Conservation (phyloP, 2,329 filamentous ascomycete genomes). For the Pseudomassariella vexata region DNA sequence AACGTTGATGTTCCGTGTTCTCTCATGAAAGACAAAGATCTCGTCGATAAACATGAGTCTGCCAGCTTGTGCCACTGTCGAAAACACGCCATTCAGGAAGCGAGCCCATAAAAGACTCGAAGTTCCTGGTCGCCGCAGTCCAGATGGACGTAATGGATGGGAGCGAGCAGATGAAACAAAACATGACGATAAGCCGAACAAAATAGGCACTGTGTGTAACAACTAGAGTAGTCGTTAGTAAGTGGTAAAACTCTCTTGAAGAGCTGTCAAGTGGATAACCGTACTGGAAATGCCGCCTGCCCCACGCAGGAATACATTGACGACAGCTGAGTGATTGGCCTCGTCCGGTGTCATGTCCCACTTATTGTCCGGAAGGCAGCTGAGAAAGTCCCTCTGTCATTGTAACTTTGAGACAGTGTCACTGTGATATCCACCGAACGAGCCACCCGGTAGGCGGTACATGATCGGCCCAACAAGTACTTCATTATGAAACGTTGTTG, state of each 20-base stretch:
- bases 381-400: background rate
- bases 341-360: constrained; percentile 42
- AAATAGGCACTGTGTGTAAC: constrained; percentile 35
- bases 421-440: too few relatives aligned
- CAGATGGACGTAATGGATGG: constrained; percentile 34
- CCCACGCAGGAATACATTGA: constrained; percentile 46
- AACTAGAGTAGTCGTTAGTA: constrained; percentile 15
- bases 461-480: too few relatives aligned
- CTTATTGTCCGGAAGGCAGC: constrained; percentile 23
- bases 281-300: constrained; percentile 33
- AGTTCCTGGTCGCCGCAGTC: constrained; percentile 37
- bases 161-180: constrained; percentile 32
- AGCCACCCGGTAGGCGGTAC: too few relatives aligned
- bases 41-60: constrained; percentile 51
- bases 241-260: too few relatives aligned
- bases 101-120: constrained; percentile 43
- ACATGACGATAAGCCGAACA: constrained; percentile 37
- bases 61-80: constrained; percentile 35
- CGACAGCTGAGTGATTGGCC: constrained; percentile 45
- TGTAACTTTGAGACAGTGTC: too few relatives aligned
- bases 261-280: constrained; percentile 6
- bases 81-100: constrained; percentile 43
- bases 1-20: constrained; percentile 43
- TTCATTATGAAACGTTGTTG: too few relatives aligned
- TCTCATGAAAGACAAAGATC: constrained; percentile 55